Percentiles rank a stretch among this genome's conserved stretches.
These are phyloP conservation scores for Diaporthe caulivora DNA, from an alignment of 2,329 filamentous ascomycete species.

Conservation along the genomic window DNA sequence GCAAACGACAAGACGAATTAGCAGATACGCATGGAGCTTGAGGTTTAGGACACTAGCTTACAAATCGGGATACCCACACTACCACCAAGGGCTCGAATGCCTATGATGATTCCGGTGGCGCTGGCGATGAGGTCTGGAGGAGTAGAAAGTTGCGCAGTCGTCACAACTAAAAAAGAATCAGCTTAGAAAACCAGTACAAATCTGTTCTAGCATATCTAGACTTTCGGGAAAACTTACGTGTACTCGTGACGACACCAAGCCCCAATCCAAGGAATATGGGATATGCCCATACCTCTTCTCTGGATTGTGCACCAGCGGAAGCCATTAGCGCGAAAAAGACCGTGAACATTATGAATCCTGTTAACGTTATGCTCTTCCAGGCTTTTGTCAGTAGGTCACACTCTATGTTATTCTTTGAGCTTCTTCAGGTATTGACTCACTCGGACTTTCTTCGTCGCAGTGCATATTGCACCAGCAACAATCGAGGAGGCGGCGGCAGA, in stretches of 20 bases:
- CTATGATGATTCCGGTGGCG: slow-evolving; percentile 11
- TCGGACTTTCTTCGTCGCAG: slow-evolving; percentile 11
- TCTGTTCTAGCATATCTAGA: neutral
- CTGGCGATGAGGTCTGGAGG: slow-evolving; percentile 12
- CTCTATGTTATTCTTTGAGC: too few relatives aligned
- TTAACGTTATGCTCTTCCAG: neutral
- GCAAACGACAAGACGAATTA: neutral
- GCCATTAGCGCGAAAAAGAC: slow-evolving; percentile 8
- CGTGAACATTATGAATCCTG: slow-evolving; percentile 15
- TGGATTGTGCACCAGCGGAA: slow-evolving; percentile 16
- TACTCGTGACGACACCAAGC: slow-evolving; percentile 16
- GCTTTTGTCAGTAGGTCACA: neutral
- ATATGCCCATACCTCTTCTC: slow-evolving; percentile 6
- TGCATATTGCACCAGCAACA: slow-evolving; percentile 5
- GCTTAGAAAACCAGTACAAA: too few relatives aligned
- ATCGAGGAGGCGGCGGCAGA: slow-evolving; percentile 4
- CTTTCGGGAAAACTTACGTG: neutral
- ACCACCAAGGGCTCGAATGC: neutral
- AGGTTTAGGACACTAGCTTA: neutral
- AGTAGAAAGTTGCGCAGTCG: slow-evolving; percentile 1
- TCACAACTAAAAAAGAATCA: neutral
- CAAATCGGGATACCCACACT: slow-evolving; percentile 13
- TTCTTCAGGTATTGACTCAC: neutral
- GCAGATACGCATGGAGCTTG: neutral
- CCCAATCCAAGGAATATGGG: slow-evolving; percentile 11